phyloP scores from a whole-genome alignment of 257 asterid genomes.

The Anisodus acutangulus region DNA sequence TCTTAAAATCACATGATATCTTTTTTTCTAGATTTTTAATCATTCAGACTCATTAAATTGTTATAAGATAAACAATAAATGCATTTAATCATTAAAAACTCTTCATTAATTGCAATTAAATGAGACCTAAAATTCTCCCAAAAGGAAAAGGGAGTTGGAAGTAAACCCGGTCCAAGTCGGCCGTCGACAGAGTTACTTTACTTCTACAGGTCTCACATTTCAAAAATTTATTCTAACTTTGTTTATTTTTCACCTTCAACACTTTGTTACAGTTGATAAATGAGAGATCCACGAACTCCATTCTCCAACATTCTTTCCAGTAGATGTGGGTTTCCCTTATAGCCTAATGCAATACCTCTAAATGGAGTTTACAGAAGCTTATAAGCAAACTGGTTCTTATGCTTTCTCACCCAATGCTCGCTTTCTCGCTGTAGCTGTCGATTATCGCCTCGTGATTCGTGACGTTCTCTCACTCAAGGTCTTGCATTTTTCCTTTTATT shows the following conservation, averaged over 20 bases:
- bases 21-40: no score
- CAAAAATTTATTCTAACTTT: not conserved
- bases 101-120: no score
- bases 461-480: slow-evolving; percentile 93
- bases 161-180: no score
- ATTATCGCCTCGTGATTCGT: slow-evolving; percentile 93
- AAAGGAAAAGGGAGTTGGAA: no score
- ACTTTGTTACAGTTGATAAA: slow-evolving; percentile 12
- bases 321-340: no score
- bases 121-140: no score
- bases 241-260: not conserved
- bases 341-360: slow-evolving; percentile 25
- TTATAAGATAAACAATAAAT: no score
- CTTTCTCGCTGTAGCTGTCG: slow-evolving; percentile 84
- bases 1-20: no score
- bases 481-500: not conserved
- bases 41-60: no score
- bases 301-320: not conserved
- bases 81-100: no score
- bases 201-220: not conserved
- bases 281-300: not conserved
- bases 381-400: slow-evolving; percentile 81
- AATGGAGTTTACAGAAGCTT: slow-evolving; percentile 94
- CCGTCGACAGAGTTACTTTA: no score
- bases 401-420: slow-evolving; percentile 91